These are phyloP conservation scores for Pulveroboletus sp. DNA, from an alignment of 768 basidiomycete genomes.

Conservation along the genomic window DNA sequence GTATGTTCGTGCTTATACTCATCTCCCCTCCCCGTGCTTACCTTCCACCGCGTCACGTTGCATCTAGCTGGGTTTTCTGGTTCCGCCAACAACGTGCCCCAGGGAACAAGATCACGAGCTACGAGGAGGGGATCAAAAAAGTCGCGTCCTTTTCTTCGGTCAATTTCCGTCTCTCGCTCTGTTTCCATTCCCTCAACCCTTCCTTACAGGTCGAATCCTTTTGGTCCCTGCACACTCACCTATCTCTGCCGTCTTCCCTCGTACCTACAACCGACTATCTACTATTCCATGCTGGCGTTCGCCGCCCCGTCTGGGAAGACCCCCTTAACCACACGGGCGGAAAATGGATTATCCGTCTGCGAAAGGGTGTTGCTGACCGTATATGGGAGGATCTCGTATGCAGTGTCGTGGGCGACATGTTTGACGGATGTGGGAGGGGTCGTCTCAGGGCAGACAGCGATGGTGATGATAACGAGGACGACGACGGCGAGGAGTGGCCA, in stretches of 20 bases:
- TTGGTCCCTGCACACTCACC: slow-evolving; percentile 91
- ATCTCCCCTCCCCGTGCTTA: slow-evolving; percentile 13
- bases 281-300: slow-evolving; percentile 80
- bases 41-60: slow-evolving; percentile 8
- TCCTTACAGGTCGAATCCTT: slow-evolving; percentile 82
- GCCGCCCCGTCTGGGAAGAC: slow-evolving; percentile 95
- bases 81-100: slow-evolving; percentile 87
- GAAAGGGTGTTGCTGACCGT: slow-evolving; percentile 86
- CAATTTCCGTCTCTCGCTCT: slow-evolving; percentile 23
- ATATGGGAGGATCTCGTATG: slow-evolving; percentile 88
- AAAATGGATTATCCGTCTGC: slow-evolving; percentile 92
- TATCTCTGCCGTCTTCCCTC: slow-evolving; percentile 78
- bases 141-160: slow-evolving; percentile 88
- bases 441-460: slow-evolving; percentile 26
- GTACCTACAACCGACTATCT: slow-evolving; percentile 92
- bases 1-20: slow-evolving; percentile 54
- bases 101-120: slow-evolving; percentile 84
- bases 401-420: slow-evolving; percentile 87
- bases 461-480: slow-evolving; percentile 35
- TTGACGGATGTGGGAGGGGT: slow-evolving; percentile 54
- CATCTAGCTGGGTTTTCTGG: slow-evolving; percentile 82
- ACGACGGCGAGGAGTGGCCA: slow-evolving; percentile 49
- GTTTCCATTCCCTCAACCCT: slow-evolving; percentile 2
- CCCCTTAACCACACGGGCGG: slow-evolving; percentile 83
- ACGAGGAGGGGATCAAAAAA: slow-evolving; percentile 94